Evolutionary conservation across 2,329 filamentous ascomycete species (phyloP), one percentile per base, ranked within the genome.

Genomic region (Ophiostoma perfectum): DNA sequence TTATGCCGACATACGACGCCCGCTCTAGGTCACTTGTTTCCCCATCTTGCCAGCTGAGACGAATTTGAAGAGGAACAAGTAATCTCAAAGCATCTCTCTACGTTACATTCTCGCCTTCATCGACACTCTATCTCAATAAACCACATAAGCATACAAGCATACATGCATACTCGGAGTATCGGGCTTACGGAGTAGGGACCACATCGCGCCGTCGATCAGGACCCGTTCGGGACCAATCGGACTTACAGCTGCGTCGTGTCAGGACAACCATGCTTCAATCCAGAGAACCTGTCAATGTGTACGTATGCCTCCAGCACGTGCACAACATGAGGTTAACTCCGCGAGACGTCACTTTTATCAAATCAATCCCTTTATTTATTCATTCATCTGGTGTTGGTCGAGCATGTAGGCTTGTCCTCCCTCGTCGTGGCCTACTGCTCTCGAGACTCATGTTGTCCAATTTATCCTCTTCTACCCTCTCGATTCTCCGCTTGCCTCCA

Each of bases 141-240:
- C 18, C 55, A 60, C 27, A 60, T 38, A 60, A 39, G 18, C 49
- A 60, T 60, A 60, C 55, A 60, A 60, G 11, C 27, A 39, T 60
- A 60, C 27, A 38, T 60, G 27, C 27, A 58, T 58, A 58, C 14
- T 58, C 11, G 52, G 27, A 38, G 55, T 5, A 38, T 60, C 55
- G 55, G 52, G 52, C 11, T 60, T 60, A 60, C 55, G 55, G 11
- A 38, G 55, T 5, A 38, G 27, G 55, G 18, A 16, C 55, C 27
- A 60, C 55, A 38, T 60, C n/a, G 55, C 27, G 55, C n/a, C 55
- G 55, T 14, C 55, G 27, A 60, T 60, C 18, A 60, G 38, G 55
- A 14, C 55, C 11, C 8, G 9, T 38, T 60, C 2, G 8, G 55
- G 55, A 60, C 12, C 38, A 38, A 36, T 60, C 55, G 27, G 55